A percentile compares a stretch with the other conserved stretches of the same genome.
Evolutionary conservation across 192 early-diverging fungal genomes (phyloP).

Genomic region (Coemansia sp.): DNA sequence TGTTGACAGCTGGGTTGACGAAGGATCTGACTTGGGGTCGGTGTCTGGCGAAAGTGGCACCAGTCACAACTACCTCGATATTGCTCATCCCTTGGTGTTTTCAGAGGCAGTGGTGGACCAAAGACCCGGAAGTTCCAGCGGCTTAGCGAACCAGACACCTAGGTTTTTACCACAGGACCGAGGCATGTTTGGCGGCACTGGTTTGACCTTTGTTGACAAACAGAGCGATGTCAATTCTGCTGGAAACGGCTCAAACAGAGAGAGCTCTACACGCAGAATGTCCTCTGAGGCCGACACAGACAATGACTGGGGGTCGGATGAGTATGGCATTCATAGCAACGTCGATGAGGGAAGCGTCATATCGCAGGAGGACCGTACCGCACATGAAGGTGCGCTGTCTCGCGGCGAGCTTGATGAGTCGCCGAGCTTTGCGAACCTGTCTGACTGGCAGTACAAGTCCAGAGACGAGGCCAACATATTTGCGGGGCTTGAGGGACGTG

Average conservation of each 20-base stretch:
- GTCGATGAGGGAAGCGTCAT: constrained; percentile 29
- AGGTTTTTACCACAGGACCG: not conserved
- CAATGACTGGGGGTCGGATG: constrained; percentile 21
- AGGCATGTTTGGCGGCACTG: no score
- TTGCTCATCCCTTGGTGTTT: constrained; percentile 5
- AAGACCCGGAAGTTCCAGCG: not conserved
- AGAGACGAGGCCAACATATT: not conserved
- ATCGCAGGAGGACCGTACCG: constrained; percentile 29
- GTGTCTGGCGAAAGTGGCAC: not conserved
- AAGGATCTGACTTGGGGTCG: constrained; percentile 8
- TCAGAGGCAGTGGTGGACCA: not conserved
- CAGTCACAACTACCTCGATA: constrained; percentile 7
- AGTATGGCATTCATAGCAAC: constrained; percentile 6
- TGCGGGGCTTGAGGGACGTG: not conserved
- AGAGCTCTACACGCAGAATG: no score
- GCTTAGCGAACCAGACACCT: not conserved
- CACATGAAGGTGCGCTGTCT: not conserved
- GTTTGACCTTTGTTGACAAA: not conserved
- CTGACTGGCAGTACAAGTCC: not conserved
- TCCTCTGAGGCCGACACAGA: not conserved
- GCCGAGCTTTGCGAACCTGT: constrained; percentile 10
- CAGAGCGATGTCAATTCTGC: not conserved
- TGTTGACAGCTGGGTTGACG: constrained; percentile 16
- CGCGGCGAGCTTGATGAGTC: constrained; percentile 18
- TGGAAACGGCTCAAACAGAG: not conserved